Percentiles rank a stretch among this genome's conserved stretches.
Conservation (phyloP, 345 rosid genomes). For the thale cress (Arabidopsis thaliana) region DNA sequence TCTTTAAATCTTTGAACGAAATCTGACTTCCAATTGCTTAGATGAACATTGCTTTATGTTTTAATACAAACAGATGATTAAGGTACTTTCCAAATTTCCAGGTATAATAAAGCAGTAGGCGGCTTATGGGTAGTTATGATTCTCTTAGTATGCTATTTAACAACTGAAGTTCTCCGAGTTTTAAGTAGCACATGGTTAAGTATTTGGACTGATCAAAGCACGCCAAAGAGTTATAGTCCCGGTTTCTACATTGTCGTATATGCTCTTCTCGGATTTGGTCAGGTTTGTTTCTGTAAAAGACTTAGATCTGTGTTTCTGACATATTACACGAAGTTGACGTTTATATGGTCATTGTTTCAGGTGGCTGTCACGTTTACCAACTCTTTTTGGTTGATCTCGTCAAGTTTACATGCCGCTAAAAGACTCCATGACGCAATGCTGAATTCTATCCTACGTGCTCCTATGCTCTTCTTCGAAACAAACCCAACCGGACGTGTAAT, state of each 20-base stretch:
- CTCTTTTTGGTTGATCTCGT: slow-evolving; percentile 86
- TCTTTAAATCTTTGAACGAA: too few species aligned
- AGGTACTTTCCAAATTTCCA: slow-evolving; percentile 40
- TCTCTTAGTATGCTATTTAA: slow-evolving; percentile 71
- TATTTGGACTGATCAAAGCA: slow-evolving; percentile 82
- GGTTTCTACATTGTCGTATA: slow-evolving; percentile 68
- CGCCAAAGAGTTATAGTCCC: slow-evolving; percentile 60
- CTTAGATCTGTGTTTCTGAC: not conserved
- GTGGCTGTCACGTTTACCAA: slow-evolving; percentile 74
- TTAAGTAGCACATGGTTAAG: slow-evolving; percentile 94
- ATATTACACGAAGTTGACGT: not conserved
- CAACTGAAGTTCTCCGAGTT: slow-evolving; percentile 84
- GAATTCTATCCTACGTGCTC: slow-evolving; percentile 78
- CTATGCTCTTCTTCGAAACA: slow-evolving; percentile 93
- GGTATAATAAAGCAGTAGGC: slow-evolving; percentile 90
- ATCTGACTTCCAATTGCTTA: too few species aligned
- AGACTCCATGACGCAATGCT: slow-evolving; percentile 88
- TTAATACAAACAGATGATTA: not conserved
- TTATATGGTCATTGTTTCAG: slow-evolving; percentile 47
- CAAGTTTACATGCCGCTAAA: slow-evolving; percentile 86
- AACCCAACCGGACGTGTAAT: slow-evolving; percentile 91
- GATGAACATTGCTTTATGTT: not conserved
- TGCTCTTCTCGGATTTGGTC: slow-evolving; percentile 74
- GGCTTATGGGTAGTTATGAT: slow-evolving; percentile 85
- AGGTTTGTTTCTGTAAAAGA: slow-evolving; percentile 55